Base-by-base conservation (phyloP, 441 rosid species). In the Melastoma candidum region DNA sequence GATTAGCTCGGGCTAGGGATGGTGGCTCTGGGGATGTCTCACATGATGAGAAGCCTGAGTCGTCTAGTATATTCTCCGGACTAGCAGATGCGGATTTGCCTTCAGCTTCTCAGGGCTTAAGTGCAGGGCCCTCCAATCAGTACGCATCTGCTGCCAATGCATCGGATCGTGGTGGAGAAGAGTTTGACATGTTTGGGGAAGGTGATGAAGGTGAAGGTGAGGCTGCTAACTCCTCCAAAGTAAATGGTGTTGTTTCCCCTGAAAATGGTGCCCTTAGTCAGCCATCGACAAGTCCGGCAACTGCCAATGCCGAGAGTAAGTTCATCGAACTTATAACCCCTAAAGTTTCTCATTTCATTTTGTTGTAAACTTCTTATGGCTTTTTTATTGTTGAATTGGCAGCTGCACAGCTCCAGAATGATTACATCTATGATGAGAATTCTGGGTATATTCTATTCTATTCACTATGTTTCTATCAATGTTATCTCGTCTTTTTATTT, bases 401-500 rank as follows among this genome's bases (percentile, higher is more conserved):
- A 87, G 96, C 58, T 66, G 90, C 76, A 72, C 70, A 65, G 47
- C 68, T 56, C 46, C 68, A 70, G 54, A 79, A 56, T 74, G 96
- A 86, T 71, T 93, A 83, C 55, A 84, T 81, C 25, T 89, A 73
- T 70, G 97, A 93, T 44, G 99, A 93, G 62, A 67, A 83, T 57
- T 83, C 97, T 61, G 96, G 99, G 99, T 89, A 84, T 49, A 3
- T 47, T 4, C 53, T 46, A 11, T 56, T 57, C 61, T 11, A 17
- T 49, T 56, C 12, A 5, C 2, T 12, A 12, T 52, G 8, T 36
- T 29, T 52, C 11, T 36, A 24, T 52, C 41, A 26, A 11, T 14
- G 27, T n/a, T 12, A 46, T 29, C 36, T 29, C 36, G 7, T 29
- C 36, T 29, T 3, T 29, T 29, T 8, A 32, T 24, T 10, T 43